Conservation (phyloP, 129 eudicot genomes). For the Escallonia herrerae region DNA sequence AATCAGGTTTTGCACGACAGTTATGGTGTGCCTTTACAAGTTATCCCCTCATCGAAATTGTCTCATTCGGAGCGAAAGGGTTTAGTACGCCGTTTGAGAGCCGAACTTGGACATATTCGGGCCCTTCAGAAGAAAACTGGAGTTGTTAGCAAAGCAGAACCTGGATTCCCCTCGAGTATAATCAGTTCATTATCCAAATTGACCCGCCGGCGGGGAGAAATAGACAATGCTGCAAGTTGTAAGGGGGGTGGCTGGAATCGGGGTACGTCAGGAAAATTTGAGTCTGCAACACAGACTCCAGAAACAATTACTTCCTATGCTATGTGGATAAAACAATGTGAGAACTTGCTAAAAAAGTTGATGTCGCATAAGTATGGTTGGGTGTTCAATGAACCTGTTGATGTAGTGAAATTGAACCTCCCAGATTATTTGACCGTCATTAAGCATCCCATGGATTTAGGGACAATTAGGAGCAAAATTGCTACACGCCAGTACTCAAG, state of each 20-base stretch:
- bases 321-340: conserved; percentile 54
- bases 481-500: conserved; percentile 35
- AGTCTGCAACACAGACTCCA: conserved; percentile 22
- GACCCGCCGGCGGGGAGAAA: conserved; percentile 24
- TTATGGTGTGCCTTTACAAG: conserved; percentile 51
- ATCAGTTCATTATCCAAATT: conserved; percentile 25
- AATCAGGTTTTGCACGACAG: conserved; percentile 43
- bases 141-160: conserved; percentile 22
- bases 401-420: conserved; percentile 56
- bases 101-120: conserved; percentile 52
- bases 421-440: conserved; percentile 75
- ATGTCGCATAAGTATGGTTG: conserved; percentile 61
- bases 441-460: conserved; percentile 84
- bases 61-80: conserved; percentile 36
- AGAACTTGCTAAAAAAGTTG: conserved; percentile 51
- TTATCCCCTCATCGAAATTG: conserved; percentile 43
- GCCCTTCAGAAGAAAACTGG: conserved; percentile 36
- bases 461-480: conserved; percentile 64
- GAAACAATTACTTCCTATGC: conserved; percentile 20
- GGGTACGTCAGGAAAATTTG: conserved; percentile 50
- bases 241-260: conserved; percentile 39
- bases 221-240: conserved; percentile 16
- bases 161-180: conserved; percentile 17
- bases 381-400: conserved; percentile 77
- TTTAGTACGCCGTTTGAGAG: conserved; percentile 34